Conservation (phyloP, 2,329 filamentous ascomycete species). For the Fusarium ramigenum region DNA sequence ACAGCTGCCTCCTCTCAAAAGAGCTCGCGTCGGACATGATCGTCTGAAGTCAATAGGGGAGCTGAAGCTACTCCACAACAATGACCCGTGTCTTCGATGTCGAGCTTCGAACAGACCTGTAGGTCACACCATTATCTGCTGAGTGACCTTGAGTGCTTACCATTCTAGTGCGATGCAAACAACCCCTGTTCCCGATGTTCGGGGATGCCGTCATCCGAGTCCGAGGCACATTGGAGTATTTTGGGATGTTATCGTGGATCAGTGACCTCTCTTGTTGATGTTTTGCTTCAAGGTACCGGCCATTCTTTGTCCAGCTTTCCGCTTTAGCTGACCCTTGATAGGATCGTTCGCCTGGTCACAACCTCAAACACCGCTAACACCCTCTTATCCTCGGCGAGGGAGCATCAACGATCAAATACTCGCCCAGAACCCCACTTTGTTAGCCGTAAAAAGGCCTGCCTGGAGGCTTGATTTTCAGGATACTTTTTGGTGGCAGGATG, state of each 20-base stretch:
- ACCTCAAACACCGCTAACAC: slow-evolving; percentile 60
- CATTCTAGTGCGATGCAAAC: slow-evolving; percentile 59
- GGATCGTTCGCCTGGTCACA: slow-evolving; percentile 59
- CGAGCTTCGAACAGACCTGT: slow-evolving; percentile 58
- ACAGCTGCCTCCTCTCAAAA: slow-evolving; percentile 64
- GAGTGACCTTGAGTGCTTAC: slow-evolving; percentile 17
- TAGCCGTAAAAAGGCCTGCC: slow-evolving; percentile 53
- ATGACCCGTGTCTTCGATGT: slow-evolving; percentile 62
- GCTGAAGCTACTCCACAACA: slow-evolving; percentile 59
- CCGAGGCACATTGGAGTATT: slow-evolving; percentile 57
- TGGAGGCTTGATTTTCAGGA: slow-evolving; percentile 63
- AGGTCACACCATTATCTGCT: slow-evolving; percentile 32
- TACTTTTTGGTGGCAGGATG: slow-evolving; percentile 66
- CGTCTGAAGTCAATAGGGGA: slow-evolving; percentile 67
- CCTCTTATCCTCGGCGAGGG: slow-evolving; percentile 58
- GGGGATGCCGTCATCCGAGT: slow-evolving; percentile 49
- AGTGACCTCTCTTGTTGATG: slow-evolving; percentile 57
- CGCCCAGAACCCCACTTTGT: slow-evolving; percentile 54
- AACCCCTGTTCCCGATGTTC: slow-evolving; percentile 60
- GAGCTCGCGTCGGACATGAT: slow-evolving; percentile 61
- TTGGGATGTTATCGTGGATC: slow-evolving; percentile 63
- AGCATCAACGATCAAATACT: slow-evolving; percentile 64
- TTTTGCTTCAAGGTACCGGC: slow-evolving; percentile 59
- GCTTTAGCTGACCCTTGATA: slow-evolving; percentile 39
- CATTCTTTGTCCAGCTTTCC: background rate